These are phyloP conservation scores for Colletotrichum tanaceti DNA, from an alignment of 2,329 filamentous ascomycete genomes.

Conservation along the genomic window DNA sequence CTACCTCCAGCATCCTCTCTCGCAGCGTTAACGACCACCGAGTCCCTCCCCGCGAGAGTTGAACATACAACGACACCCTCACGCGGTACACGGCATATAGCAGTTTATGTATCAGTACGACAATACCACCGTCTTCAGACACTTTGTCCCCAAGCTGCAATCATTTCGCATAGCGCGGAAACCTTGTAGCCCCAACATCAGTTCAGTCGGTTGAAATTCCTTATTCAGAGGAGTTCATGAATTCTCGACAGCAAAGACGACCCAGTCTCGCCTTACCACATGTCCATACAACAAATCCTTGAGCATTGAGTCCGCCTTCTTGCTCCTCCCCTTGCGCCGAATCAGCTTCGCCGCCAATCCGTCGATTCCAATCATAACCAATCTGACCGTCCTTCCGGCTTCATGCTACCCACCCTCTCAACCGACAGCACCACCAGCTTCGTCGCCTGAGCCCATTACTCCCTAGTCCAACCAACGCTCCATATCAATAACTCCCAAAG, in stretches of 20 bases:
- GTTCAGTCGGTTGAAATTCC: slow-evolving; percentile 87
- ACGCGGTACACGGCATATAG: slow-evolving; percentile 39
- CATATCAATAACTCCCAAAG: slow-evolving; percentile 25
- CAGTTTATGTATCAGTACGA: slow-evolving; percentile 99
- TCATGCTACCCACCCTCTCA: slow-evolving; percentile 34
- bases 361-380: slow-evolving; percentile 22
- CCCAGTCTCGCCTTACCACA: slow-evolving; percentile 62
- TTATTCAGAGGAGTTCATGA: slow-evolving; percentile 66
- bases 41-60: slow-evolving; percentile 37
- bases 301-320: slow-evolving; percentile 63
- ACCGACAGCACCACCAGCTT: slow-evolving; percentile 43
- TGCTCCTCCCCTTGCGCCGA: slow-evolving; percentile 45
- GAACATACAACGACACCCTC: slow-evolving; percentile 37
- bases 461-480: slow-evolving; percentile 16
- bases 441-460: slow-evolving; percentile 42
- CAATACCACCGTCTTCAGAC: slow-evolving; percentile 89
- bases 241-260: slow-evolving; percentile 63
- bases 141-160: slow-evolving; percentile 95
- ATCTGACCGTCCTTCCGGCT: slow-evolving; percentile 11
- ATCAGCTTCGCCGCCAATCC: slow-evolving; percentile 9
- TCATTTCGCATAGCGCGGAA: slow-evolving; percentile 96
- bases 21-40: slow-evolving; percentile 32
- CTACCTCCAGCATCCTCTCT: slow-evolving; percentile 26
- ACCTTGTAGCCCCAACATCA: slow-evolving; percentile 89
- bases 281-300: slow-evolving; percentile 65